Base-by-base conservation (phyloP, 2,329 filamentous ascomycete genomes). In the Fusarium sp. region DNA sequence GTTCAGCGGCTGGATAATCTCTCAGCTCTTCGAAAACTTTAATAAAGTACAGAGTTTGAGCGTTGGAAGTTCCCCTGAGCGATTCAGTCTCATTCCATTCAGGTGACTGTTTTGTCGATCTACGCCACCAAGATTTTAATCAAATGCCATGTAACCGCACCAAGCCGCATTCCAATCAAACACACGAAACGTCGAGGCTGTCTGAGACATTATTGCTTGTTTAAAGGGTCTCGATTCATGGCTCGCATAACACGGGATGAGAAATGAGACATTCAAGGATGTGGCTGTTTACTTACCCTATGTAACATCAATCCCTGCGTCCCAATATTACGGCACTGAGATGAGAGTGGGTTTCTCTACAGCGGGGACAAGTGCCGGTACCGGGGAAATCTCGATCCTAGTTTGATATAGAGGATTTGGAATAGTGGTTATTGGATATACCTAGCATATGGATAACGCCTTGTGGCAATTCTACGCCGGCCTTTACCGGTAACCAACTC, bases 251-350 rank as follows among this genome's bases (percentile, higher is more conserved):
- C 34, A 38, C 34, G 34, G 34, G 18, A 38, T 38, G 34, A 38
- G 49, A 53, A 53, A 53, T 53, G 49, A 53, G 49, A 53, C 24
- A 53, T 29, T 13, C 49, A 16, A 43, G 32, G 49, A 41, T 52
- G 25, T 10, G 13, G 13, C 4, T 38, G 24, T 27, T 41, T 13
- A 25, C 27, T 41, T n/a, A 25, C 32, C 24, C 32, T 20, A 51
- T 34, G 32, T 27, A 52, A 52, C 30, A 10, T 41, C 13, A 20
- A 52, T 41, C 49, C 49, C 24, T 52, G 32, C 9, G 44, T 52
- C 49, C 30, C 49, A 38, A 40, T 52, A 34, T 34, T 51, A 38
- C 47, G 47, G 47, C 34, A 38, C 18, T 38, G 32, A 20, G 49
- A n/a, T 27, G 49, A 43, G 34, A 25, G 20, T 16, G 20, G 13